Conservation (phyloP, 495 filamentous ascomycete genomes). For the Entonaema liquescens region DNA sequence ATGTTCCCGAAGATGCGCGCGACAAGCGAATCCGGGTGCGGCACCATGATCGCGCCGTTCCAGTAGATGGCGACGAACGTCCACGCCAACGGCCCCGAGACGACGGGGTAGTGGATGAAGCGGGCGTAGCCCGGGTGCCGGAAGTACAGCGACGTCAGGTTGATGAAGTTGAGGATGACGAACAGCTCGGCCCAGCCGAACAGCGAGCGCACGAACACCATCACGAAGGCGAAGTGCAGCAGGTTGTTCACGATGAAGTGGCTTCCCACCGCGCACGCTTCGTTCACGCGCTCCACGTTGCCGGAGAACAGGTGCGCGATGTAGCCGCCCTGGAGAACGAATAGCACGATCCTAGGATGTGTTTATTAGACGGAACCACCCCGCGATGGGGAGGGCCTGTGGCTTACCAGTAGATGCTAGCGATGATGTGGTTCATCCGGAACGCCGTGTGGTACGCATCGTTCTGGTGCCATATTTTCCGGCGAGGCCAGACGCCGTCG, state of each 20-base stretch:
- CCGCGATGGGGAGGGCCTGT: background rate
- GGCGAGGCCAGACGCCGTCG: constrained; percentile 63
- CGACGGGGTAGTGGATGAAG: constrained; percentile 75
- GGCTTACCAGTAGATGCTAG: constrained; percentile 78
- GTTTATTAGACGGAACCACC: constrained; percentile 8
- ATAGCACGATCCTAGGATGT: constrained; percentile 71
- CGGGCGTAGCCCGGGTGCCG: constrained; percentile 71
- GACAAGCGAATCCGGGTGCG: constrained; percentile 61
- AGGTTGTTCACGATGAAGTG: constrained; percentile 90
- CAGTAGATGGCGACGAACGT: constrained; percentile 84
- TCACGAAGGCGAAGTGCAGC: constrained; percentile 77
- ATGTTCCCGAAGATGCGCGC: constrained; percentile 83
- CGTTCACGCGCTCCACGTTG: constrained; percentile 64
- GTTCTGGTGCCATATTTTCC: constrained; percentile 75
- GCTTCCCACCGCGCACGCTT: constrained; percentile 78
- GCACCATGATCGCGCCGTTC: constrained; percentile 83
- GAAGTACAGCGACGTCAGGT: constrained; percentile 80
- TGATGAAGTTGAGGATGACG: constrained; percentile 80
- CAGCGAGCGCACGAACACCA: constrained; percentile 79
- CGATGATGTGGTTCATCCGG: constrained; percentile 73
- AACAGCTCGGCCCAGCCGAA: constrained; percentile 79
- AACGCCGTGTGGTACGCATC: constrained; percentile 73
- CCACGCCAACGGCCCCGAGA: constrained; percentile 84
- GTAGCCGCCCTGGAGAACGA: constrained; percentile 78
- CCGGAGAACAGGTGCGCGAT: constrained; percentile 76